Percentiles rank a stretch among this genome's conserved stretches.
These are phyloP conservation scores for Bothriochloa decipiens DNA, from an alignment of 176 grass and related monocot genomes.

Conservation along the genomic window DNA sequence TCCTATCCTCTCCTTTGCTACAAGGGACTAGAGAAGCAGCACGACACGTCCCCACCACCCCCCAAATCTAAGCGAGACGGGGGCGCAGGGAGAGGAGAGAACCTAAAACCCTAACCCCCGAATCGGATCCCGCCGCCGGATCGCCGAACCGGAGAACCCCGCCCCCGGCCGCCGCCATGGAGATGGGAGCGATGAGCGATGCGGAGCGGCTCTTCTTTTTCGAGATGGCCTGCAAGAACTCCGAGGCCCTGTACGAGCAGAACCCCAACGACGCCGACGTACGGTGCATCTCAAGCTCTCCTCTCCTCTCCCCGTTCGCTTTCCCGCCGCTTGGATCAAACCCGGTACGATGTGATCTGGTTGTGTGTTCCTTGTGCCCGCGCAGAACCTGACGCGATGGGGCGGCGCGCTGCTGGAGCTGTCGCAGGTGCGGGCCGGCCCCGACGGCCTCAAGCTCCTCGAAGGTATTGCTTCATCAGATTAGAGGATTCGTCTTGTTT, in stretches of 20 bases:
- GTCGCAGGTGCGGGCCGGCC: conserved; percentile 62
- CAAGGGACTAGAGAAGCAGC: not conserved
- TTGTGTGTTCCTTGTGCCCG: not conserved
- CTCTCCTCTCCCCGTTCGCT: not conserved
- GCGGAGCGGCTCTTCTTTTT: conserved; percentile 75
- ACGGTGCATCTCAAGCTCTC: not conserved
- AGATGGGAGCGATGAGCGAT: conserved; percentile 60
- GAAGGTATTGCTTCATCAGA: conserved; percentile 45
- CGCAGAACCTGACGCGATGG: conserved; percentile 83
- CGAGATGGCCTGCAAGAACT: conserved; percentile 66
- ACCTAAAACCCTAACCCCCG: conserved; percentile 61
- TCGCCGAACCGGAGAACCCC: not conserved
- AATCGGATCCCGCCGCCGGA: conserved; percentile 41
- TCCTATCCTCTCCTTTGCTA: not conserved
- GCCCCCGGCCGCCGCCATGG: conserved; percentile 38
- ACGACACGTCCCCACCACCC: conserved; percentile 12
- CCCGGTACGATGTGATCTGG: not conserved
- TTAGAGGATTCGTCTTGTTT: not conserved
- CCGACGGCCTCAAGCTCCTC: conserved; percentile 51
- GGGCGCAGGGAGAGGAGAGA: not conserved
- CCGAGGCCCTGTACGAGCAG: conserved; percentile 52
- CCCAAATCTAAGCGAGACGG: conserved; percentile 22
- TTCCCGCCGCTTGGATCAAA: not conserved
- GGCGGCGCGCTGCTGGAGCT: conserved; percentile 80
- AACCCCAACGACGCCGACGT: conserved; percentile 83